A percentile compares a stretch with the other conserved stretches of the same genome.
phyloP scores from a whole-genome alignment of 306 rosid genomes.

The Morella rubra region DNA sequence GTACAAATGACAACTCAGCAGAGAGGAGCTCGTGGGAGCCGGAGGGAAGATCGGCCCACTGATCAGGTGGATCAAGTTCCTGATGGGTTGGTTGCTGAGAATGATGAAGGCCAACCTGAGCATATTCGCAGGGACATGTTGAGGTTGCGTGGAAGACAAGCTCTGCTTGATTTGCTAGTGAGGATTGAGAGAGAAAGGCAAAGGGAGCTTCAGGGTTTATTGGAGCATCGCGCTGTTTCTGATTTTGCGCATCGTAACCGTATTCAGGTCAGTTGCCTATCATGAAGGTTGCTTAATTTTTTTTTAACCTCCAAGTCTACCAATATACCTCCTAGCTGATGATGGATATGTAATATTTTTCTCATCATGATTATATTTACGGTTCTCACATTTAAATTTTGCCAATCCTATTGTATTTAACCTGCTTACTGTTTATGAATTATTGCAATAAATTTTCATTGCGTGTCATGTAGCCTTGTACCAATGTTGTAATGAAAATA shows the following conservation, averaged over 20 bases:
- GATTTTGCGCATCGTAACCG: constrained; percentile 99
- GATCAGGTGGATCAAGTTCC: constrained; percentile 56
- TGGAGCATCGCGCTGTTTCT: constrained; percentile 98
- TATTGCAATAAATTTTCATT: not conserved
- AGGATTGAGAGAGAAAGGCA: constrained; percentile 94
- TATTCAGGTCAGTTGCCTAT: constrained; percentile 76
- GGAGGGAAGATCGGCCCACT: constrained; percentile 65
- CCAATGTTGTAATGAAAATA: not conserved
- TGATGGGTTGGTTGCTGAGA: constrained; percentile 53
- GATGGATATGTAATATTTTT: not conserved
- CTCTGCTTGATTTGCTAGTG: constrained; percentile 85
- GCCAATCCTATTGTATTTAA: not conserved
- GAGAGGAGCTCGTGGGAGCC: constrained; percentile 82
- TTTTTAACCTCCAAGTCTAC: not conserved
- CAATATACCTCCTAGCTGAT: not conserved
- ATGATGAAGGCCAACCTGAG: constrained; percentile 89
- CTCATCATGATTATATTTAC: not conserved
- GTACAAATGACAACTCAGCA: constrained; percentile 98
- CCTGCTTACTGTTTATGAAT: not conserved
- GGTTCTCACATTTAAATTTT: not conserved
- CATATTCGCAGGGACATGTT: constrained; percentile 80
- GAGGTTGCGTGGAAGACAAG: constrained; percentile 97
- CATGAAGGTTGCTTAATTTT: not conserved
- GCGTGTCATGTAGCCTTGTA: not conserved
- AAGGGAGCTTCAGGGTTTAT: constrained; percentile 85